A percentile compares a stretch with the other conserved stretches of the same genome.
Evolutionary conservation across 2,329 filamentous ascomycete species (phyloP).

Genomic region (Zymoseptoria tritici): DNA sequence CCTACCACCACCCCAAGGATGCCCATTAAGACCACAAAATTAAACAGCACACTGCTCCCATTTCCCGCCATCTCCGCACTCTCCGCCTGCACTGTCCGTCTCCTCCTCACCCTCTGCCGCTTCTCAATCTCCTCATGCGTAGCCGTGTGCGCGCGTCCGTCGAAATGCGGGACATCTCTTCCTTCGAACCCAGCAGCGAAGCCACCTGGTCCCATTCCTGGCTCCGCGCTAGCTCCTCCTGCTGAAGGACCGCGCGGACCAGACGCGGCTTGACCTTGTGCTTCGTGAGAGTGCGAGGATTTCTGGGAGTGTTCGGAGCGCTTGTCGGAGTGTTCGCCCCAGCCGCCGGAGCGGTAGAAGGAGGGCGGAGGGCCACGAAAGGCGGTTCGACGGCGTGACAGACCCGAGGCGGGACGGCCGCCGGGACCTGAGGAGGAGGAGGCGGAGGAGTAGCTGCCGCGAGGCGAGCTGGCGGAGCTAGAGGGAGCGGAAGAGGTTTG

Average conservation of each 20-base stretch:
- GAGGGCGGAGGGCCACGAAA: conserved; percentile 83
- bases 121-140: conserved; percentile 57
- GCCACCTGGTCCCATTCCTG: conserved; percentile 36
- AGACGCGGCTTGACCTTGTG: conserved; percentile 15
- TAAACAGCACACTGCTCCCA: conserved; percentile 23
- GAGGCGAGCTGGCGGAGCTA: conserved; percentile 44
- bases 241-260: conserved; percentile 15
- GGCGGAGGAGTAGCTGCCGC: conserved; percentile 47
- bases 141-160: conserved; percentile 61
- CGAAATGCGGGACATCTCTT: conserved; percentile 66
- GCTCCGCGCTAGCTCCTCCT: conserved; percentile 21
- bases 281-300: conserved; percentile 25
- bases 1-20: conserved; percentile 23
- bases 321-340: conserved; percentile 59
- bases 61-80: conserved; percentile 13
- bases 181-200: conserved; percentile 51
- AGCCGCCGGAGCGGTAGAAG: conserved; percentile 78
- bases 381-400: conserved; percentile 65
- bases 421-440: conserved; percentile 48
- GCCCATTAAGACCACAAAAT: conserved; percentile 28
- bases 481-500: conserved; percentile 24
- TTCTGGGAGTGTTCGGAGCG: conserved; percentile 39
- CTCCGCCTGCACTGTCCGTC: conserved; percentile 13
- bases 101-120: conserved; percentile 13
- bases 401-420: conserved; percentile 68